phyloP scores from a whole-genome alignment of 2,329 filamentous ascomycete genomes.

The Neonectria neomacrospora region DNA sequence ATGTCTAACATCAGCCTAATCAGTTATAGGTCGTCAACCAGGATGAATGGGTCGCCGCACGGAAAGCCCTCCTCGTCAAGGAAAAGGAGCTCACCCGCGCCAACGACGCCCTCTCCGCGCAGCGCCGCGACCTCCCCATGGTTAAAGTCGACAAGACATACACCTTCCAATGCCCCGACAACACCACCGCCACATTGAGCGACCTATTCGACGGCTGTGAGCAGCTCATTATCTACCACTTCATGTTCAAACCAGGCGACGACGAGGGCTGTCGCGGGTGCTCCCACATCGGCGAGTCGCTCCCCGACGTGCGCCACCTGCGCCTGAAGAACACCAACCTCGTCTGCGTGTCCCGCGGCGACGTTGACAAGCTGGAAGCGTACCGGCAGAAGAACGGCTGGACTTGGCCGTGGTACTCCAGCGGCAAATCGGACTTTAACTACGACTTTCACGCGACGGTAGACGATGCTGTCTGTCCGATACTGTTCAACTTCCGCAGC shows the following conservation, averaged over 20 bases:
- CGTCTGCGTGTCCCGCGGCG: constrained; percentile 53
- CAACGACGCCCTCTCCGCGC: constrained; percentile 43
- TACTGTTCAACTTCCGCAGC: constrained; percentile 43
- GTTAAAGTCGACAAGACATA: constrained; percentile 52
- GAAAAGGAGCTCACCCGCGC: constrained; percentile 49
- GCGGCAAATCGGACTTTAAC: constrained; percentile 51
- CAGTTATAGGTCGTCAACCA: constrained; percentile 45
- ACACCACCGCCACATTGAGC: constrained; percentile 38
- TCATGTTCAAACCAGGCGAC: constrained; percentile 55
- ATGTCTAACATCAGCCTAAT: not conserved
- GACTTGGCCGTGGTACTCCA: constrained; percentile 55
- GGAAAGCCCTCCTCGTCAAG: constrained; percentile 49
- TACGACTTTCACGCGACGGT: constrained; percentile 53
- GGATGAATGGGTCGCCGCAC: constrained; percentile 50
- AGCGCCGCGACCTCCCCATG: constrained; percentile 53
- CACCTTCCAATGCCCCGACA: constrained; percentile 48
- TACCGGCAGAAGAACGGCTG: constrained; percentile 54
- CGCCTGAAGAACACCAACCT: constrained; percentile 51
- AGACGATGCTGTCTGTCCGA: constrained; percentile 43
- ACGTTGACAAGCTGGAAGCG: constrained; percentile 49
- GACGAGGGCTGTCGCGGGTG: constrained; percentile 53
- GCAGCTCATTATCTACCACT: constrained; percentile 57
- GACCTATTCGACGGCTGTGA: constrained; percentile 50
- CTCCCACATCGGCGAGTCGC: constrained; percentile 51
- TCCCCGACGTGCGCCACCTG: constrained; percentile 54